phyloP scores from a whole-genome alignment of 2,329 filamentous ascomycete genomes.

The Alternaria brassicae region DNA sequence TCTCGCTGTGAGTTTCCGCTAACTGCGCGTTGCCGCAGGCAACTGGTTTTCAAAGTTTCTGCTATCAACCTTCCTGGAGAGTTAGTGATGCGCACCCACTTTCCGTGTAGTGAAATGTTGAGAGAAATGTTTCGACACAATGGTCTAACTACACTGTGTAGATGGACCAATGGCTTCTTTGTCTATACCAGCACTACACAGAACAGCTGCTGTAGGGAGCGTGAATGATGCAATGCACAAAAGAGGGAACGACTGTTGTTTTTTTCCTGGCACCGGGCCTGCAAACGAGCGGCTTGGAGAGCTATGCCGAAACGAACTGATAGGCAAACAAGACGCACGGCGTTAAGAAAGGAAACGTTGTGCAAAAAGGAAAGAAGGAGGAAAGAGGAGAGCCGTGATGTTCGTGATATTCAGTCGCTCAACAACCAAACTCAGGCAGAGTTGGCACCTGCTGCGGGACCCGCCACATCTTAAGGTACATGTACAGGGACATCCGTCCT shows the following conservation, averaged over 20 bases:
- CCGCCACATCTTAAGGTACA: constrained; percentile 32
- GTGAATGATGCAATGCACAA: constrained; percentile 34
- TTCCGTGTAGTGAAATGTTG: neutral
- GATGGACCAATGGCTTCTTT: constrained; percentile 25
- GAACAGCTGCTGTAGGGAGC: constrained; percentile 37
- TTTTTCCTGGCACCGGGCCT: constrained; percentile 35
- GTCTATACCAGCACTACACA: constrained; percentile 12
- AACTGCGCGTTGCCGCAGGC: constrained; percentile 25
- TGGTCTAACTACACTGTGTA: constrained; percentile 10
- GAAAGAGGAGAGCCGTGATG: constrained; percentile 18
- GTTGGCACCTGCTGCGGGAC: constrained; percentile 7
- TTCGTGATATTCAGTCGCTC: constrained; percentile 38
- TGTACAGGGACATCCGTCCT: constrained; percentile 25
- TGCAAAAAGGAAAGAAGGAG: constrained; percentile 14
- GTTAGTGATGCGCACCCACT: constrained; percentile 2
- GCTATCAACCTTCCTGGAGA: neutral
- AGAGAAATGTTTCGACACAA: constrained; percentile 5
- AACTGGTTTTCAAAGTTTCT: constrained; percentile 7
- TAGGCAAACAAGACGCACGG: constrained; percentile 36
- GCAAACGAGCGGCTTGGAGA: constrained; percentile 34
- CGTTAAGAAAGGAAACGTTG: constrained; percentile 29
- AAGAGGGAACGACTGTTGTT: constrained; percentile 19
- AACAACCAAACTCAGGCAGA: constrained; percentile 28
- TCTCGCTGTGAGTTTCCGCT: constrained; percentile 16
- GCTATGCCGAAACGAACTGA: constrained; percentile 18